phyloP scores from a whole-genome alignment of 2,329 filamentous ascomycete genomes.

The Corinectria fuckeliana region DNA sequence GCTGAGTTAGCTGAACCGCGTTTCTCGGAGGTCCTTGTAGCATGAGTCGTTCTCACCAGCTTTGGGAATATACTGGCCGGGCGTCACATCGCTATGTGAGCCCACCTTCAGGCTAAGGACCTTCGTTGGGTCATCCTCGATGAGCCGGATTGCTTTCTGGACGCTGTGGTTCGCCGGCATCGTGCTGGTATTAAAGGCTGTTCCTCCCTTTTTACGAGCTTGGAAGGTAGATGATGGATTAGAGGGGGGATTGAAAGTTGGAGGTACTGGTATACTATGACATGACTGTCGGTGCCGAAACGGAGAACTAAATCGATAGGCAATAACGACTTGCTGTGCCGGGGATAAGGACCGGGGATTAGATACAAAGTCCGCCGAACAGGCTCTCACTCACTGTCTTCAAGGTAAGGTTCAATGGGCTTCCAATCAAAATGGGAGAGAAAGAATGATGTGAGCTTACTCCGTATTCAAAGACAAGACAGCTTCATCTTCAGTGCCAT shows the following conservation, averaged over 20 bases:
- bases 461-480: too few species aligned
- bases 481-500: too few species aligned
- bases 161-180: conserved; percentile 5
- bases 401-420: fast-evolving
- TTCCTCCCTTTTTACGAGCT: neutral
- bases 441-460: neutral
- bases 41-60: conserved; percentile 9
- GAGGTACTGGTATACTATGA: neutral
- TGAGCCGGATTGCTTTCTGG: conserved; percentile 1
- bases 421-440: neutral
- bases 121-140: conserved; percentile 22
- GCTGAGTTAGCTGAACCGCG: neutral
- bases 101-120: conserved; percentile 23
- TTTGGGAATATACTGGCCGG: conserved; percentile 24
- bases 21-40: neutral
- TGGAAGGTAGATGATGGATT: neutral
- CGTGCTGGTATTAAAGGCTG: neutral
- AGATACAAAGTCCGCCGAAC: neutral
- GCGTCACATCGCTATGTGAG: conserved; percentile 12
- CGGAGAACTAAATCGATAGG: neutral
- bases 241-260: neutral
- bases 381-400: too few species aligned
- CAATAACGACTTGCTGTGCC: neutral
- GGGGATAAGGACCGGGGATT: neutral
- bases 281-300: neutral